phyloP scores from a whole-genome alignment of 2,329 filamentous ascomycete genomes.

The Penicillium sp. region DNA sequence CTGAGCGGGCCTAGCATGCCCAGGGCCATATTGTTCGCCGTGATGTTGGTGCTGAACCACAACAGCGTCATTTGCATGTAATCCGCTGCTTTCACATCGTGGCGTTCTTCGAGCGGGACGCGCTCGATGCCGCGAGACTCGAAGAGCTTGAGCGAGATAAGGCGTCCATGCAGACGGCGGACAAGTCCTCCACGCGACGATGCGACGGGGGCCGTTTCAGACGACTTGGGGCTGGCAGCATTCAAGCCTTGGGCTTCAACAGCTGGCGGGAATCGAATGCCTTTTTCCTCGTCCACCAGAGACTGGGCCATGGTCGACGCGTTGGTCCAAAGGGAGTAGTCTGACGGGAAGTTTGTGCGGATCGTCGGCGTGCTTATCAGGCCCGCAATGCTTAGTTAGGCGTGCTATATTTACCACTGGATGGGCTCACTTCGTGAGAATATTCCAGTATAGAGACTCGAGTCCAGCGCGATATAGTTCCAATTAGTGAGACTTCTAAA shows the following conservation, averaged over 20 bases:
- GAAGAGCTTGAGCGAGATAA: conserved; percentile 4
- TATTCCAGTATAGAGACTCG: no score
- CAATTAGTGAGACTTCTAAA: no score
- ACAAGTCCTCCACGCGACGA: no score
- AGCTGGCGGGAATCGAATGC: neutral
- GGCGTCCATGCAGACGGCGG: conserved; percentile 2
- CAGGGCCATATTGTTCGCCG: conserved; percentile 33
- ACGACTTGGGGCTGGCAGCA: neutral
- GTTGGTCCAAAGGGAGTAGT: no score
- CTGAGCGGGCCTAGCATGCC: conserved; percentile 35
- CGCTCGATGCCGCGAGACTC: conserved; percentile 57
- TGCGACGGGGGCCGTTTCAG: neutral
- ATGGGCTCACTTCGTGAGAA: no score
- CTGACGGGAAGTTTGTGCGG: no score
- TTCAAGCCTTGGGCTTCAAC: neutral
- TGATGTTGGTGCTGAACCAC: conserved; percentile 31
- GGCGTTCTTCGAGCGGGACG: conserved; percentile 51
- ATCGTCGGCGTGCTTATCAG: no score
- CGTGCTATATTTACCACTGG: no score
- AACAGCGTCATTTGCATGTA: conserved; percentile 28
- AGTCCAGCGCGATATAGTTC: no score
- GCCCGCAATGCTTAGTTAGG: no score
- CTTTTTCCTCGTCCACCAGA: conserved; percentile 2
- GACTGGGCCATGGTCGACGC: neutral
- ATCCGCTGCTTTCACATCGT: conserved; percentile 35